Base-by-base conservation (phyloP, 2,329 filamentous ascomycete genomes). In the Aspergillus eucalypticola region DNA sequence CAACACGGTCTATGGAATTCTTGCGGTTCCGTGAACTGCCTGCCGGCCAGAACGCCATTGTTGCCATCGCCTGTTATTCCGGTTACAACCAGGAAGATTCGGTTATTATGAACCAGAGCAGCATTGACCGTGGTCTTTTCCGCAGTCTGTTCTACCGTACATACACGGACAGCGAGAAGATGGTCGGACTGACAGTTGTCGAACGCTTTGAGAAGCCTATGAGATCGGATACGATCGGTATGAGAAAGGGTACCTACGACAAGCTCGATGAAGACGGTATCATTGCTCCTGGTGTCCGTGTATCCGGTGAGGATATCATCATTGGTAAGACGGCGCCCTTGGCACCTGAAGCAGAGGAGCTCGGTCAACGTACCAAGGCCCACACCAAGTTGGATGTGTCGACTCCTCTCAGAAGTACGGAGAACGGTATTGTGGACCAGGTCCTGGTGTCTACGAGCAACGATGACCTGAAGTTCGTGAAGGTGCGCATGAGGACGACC, bases 11-110 rank as follows among this genome's bases (percentile, higher is more conserved):
- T 3, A 99, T 99, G 96, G 95, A 99, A 76, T 98, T 96, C 77
- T 83, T 99, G 69, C 96, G 96, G 73, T 99, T 99, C 88, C 87
- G 95, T 79, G 95, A 99, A 77, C 82, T 99, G 60, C 95, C 95
- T 17, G 95, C 95, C 15, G 95, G 95, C 2, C 95, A 99, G 76
- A 99, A 99, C 72, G 95, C 95, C 19, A 99, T 99, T 69, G 95
- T 99, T 11, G 96, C 95, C 42, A 99, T 99, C 78, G 88, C 92
- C 61, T 96, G 91, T 76, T 99, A 99, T 79, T 96, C 93, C 57
- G 95, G 95, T 61, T 99, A 99, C 83, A 99, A 99, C 78, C 96
- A 99, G 76, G 95, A 99, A 92, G 95, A 99, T 87, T 99, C 95
- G 67, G 94, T 99, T 67, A 96, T 99, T 71, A 98, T 99, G 95